Evolutionary conservation across 768 basidiomycete species (phyloP).

Genomic region (Suillus subaureus): DNA sequence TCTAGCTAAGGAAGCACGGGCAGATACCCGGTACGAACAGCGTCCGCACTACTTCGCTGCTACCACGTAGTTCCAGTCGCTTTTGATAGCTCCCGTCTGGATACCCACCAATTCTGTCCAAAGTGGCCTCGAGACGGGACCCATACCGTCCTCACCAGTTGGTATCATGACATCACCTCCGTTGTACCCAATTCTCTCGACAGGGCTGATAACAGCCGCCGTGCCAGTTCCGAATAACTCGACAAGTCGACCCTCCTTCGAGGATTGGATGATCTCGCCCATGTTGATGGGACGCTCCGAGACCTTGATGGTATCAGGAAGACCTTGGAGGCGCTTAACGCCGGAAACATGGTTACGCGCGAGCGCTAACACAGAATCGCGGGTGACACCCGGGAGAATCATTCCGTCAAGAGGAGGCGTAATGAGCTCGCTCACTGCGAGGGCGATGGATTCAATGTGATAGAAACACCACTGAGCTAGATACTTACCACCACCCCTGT

Average conservation of each 20-base stretch:
- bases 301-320: conserved; percentile 59
- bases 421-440: conserved; percentile 52
- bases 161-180: conserved; percentile 56
- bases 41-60: conserved; percentile 19
- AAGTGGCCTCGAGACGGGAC: conserved; percentile 56
- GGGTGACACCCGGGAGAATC: conserved; percentile 68
- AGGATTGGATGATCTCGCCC: conserved; percentile 64
- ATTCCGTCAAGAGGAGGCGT: conserved; percentile 69
- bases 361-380: conserved; percentile 53
- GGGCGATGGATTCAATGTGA: neutral
- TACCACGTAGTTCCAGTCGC: conserved; percentile 76
- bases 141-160: conserved; percentile 71
- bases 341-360: conserved; percentile 60
- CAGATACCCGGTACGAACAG: neutral
- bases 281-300: conserved; percentile 76
- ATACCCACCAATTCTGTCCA: conserved; percentile 56
- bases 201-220: conserved; percentile 55
- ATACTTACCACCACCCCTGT: conserved; percentile 60
- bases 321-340: conserved; percentile 46
- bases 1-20: neutral
- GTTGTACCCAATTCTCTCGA: conserved; percentile 59
- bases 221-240: conserved; percentile 56
- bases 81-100: conserved; percentile 75
- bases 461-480: conserved; percentile 1
- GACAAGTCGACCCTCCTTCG: conserved; percentile 43